Evolutionary conservation across 306 rosid species (phyloP).

Genomic region (Acacia melanoxylon): DNA sequence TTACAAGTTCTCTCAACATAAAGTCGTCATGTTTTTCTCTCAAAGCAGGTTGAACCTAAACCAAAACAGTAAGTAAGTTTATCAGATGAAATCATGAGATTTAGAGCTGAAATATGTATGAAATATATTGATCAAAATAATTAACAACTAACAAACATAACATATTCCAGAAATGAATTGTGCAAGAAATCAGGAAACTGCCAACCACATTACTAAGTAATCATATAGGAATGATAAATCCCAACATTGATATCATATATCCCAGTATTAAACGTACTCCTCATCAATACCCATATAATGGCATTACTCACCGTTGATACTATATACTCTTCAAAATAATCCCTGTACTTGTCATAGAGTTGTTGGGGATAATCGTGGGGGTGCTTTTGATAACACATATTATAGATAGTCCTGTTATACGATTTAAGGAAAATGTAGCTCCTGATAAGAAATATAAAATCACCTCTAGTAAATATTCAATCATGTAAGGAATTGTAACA

Average conservation of each 20-base stretch:
- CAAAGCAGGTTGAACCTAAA: constrained; percentile 76
- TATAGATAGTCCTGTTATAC: constrained; percentile 44
- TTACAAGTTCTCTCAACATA: constrained; percentile 77
- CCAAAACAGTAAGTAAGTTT: not conserved
- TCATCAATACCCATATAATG: not conserved
- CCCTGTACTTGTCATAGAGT: constrained; percentile 45
- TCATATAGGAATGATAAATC: not conserved
- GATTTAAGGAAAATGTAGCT: constrained; percentile 21
- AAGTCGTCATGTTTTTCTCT: constrained; percentile 79
- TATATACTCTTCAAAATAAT: constrained; percentile 42
- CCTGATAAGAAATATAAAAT: not conserved
- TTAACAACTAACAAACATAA: not conserved
- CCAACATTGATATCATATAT: not conserved
- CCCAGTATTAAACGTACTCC: not conserved
- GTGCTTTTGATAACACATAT: constrained; percentile 54
- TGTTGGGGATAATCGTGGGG: constrained; percentile 49
- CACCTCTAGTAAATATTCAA: not conserved
- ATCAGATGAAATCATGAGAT: constrained; percentile 5
- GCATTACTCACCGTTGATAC: constrained; percentile 43
- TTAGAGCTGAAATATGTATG: constrained; percentile 1
- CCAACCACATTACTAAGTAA: not conserved
- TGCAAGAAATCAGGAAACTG: not conserved
- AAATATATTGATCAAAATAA: not conserved
- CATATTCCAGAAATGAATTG: not conserved
- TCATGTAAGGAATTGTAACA: not conserved